Conservation (phyloP, 1,284 basidiomycete species). For the Mrakiaceae sp. region DNA sequence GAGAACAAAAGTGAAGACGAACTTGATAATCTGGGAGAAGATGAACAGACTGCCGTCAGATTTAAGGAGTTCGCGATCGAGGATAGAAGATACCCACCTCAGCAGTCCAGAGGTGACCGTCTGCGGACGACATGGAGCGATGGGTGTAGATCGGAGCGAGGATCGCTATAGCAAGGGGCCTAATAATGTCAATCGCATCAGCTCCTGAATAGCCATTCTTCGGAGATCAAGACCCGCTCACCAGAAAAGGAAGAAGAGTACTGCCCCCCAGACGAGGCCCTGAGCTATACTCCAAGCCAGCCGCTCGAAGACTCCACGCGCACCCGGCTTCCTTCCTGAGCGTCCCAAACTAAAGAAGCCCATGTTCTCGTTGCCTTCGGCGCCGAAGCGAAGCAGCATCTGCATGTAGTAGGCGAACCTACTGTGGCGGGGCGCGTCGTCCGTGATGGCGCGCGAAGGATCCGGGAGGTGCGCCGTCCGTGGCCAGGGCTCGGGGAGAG, state of each 20-base stretch:
- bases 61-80: neutral
- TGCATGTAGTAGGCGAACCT: neutral
- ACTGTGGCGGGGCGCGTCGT: too few relatives aligned
- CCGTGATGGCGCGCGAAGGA: neutral
- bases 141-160: constrained; percentile 17
- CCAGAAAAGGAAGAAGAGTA: constrained; percentile 15
- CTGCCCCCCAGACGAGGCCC: constrained; percentile 13
- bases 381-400: constrained; percentile 8
- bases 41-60: neutral
- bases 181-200: neutral
- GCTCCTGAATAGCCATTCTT: neutral
- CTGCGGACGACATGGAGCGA: constrained; percentile 1
- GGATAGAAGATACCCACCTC: neutral
- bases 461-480: constrained; percentile 7
- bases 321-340: neutral
- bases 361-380: constrained; percentile 10
- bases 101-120: constrained; percentile 1
- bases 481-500: constrained; percentile 6
- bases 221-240: neutral
- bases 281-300: constrained; percentile 1
- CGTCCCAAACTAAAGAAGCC: constrained; percentile 2
- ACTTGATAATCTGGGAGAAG: constrained; percentile 8
- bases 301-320: constrained; percentile 2
- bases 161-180: constrained; percentile 16
- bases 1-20: constrained; percentile 16